These are phyloP conservation scores for Dipteronia dyeriana DNA, from an alignment of 345 rosid species.

Conservation along the genomic window DNA sequence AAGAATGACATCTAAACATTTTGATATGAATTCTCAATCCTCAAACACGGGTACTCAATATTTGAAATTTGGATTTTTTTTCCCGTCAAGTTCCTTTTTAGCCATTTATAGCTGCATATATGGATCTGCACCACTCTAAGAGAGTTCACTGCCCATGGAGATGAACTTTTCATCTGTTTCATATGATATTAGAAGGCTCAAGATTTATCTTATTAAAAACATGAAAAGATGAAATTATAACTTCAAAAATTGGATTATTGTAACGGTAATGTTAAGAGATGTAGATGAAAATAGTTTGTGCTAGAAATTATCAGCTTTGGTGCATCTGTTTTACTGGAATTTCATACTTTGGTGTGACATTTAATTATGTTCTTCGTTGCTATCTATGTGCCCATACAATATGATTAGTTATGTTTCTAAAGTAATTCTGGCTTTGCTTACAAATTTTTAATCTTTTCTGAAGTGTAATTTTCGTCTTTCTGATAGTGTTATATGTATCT, in stretches of 20 bases:
- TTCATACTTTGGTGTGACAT: background rate
- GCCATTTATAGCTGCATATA: background rate
- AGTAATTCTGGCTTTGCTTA: background rate
- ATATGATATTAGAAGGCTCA: background rate
- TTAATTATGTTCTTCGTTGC: background rate
- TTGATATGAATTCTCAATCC: constrained; percentile 1
- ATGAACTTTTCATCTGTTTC: background rate
- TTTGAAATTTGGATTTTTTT: background rate
- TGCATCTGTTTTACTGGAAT: background rate
- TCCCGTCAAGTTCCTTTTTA: background rate
- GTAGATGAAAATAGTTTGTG: constrained; percentile 4
- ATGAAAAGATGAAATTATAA: background rate
- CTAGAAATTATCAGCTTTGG: background rate
- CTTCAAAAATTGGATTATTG: background rate
- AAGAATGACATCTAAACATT: background rate
- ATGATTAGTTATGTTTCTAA: background rate
- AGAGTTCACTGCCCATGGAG: background rate
- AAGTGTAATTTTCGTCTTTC: constrained; percentile 8
- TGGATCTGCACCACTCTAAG: background rate
- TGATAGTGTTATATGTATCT: constrained; percentile 13
- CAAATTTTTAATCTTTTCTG: background rate
- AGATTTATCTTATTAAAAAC: background rate
- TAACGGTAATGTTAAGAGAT: background rate
- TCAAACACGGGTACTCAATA: background rate
- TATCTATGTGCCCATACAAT: background rate